A percentile compares a stretch with the other conserved stretches of the same genome.
Conservation (phyloP, 148 eudicot species). For the Rhododendron kiyosumense region DNA sequence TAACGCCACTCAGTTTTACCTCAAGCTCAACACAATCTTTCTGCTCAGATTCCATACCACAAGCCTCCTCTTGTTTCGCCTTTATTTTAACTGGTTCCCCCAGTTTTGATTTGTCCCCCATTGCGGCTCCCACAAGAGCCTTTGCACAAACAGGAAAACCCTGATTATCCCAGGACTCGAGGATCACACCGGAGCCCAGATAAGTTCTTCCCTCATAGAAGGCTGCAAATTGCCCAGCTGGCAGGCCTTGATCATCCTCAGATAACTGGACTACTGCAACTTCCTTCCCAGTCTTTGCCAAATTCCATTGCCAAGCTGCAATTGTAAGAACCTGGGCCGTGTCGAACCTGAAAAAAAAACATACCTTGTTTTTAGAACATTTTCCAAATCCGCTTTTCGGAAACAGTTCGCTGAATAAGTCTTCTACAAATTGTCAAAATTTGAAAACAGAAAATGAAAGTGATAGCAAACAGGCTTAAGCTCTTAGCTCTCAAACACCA, state of each 20-base stretch:
- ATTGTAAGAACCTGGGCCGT: slow-evolving; percentile 68
- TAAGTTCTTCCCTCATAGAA: slow-evolving; percentile 64
- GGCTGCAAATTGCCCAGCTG: slow-evolving; percentile 96
- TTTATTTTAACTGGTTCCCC: slow-evolving; percentile 88
- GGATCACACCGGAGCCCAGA: slow-evolving; percentile 87
- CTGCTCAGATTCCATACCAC: slow-evolving; percentile 7
- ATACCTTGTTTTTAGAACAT: neutral
- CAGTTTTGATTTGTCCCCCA: slow-evolving; percentile 60
- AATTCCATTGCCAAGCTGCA: slow-evolving; percentile 57
- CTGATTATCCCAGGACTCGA: slow-evolving; percentile 79
- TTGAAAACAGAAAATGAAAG: neutral
- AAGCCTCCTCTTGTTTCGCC: slow-evolving; percentile 33
- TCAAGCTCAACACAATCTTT: neutral
- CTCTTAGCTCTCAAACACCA: neutral
- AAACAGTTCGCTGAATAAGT: neutral
- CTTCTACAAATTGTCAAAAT: neutral
- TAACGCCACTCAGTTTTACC: neutral
- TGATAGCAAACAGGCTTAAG: neutral
- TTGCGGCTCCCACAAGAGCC: slow-evolving; percentile 60
- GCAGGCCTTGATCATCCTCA: slow-evolving; percentile 94
- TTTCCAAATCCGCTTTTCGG: neutral
- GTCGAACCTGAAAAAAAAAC: slow-evolving; percentile 62
- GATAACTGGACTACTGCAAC: slow-evolving; percentile 69
- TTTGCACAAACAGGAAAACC: slow-evolving; percentile 75
- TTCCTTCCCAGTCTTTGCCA: slow-evolving; percentile 26